Evolutionary conservation across 2,329 filamentous ascomycete genomes (phyloP).

Genomic region (Apiospora aurea): DNA sequence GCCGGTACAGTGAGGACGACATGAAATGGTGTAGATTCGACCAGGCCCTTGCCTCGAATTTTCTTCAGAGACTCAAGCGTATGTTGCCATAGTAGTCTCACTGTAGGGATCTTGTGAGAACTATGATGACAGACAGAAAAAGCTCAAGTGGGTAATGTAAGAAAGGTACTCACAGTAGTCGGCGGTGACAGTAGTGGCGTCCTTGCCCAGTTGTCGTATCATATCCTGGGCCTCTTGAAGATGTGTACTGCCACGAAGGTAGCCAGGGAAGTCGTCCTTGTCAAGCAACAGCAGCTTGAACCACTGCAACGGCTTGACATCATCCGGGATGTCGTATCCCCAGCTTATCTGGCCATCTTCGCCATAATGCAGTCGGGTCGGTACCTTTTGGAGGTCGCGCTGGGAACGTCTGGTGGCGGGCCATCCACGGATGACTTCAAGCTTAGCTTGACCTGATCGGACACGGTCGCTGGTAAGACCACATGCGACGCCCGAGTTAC

Average conservation of each 20-base stretch:
- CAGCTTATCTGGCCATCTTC: slow-evolving; percentile 31
- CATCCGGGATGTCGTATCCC: slow-evolving; percentile 41
- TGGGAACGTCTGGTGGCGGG: slow-evolving; percentile 31
- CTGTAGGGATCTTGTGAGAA: too few relatives aligned
- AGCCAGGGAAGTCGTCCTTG: slow-evolving; percentile 39
- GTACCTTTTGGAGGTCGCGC: slow-evolving; percentile 43
- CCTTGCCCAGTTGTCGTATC: neutral
- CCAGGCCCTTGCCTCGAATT: neutral
- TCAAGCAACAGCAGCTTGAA: slow-evolving; percentile 52
- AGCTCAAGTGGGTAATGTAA: too few relatives aligned
- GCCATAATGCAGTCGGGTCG: slow-evolving; percentile 38
- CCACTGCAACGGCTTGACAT: slow-evolving; percentile 43
- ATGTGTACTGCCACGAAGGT: slow-evolving; percentile 29
- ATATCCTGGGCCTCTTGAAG: slow-evolving; percentile 28
- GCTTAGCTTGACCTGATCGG: too few relatives aligned
- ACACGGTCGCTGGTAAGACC: neutral
- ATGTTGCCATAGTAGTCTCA: neutral
- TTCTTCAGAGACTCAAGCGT: fast-evolving
- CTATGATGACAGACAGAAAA: too few relatives aligned
- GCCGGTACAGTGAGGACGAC: neutral
- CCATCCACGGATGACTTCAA: slow-evolving; percentile 42
- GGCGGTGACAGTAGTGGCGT: neutral
- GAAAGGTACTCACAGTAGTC: neutral
- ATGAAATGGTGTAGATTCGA: neutral
- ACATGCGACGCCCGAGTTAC: neutral